Percentiles rank a stretch among this genome's conserved stretches.
Conservation (phyloP, 768 basidiomycete genomes). For the Chalciporus chontae region DNA sequence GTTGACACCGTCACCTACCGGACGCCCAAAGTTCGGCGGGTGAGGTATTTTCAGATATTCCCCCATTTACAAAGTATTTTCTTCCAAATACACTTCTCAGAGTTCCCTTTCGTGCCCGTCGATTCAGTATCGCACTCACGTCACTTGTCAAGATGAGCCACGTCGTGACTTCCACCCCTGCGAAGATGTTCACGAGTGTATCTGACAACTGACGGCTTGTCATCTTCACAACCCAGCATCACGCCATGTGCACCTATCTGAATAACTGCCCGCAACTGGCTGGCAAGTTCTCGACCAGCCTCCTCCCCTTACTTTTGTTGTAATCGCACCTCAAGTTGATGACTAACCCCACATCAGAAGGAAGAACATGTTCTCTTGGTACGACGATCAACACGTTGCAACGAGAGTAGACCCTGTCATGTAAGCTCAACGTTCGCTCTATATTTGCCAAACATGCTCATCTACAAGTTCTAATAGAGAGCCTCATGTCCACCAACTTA, state of each 20-base stretch:
- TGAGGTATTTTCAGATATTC: neutral
- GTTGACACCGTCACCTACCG: too few species aligned
- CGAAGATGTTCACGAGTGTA: neutral
- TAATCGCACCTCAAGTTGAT: too few species aligned
- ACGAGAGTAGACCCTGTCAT: neutral
- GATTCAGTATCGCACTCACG: neutral
- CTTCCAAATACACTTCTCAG: neutral
- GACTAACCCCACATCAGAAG: too few species aligned
- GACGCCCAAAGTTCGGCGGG: too few species aligned
- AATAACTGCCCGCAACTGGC: conserved; percentile 5
- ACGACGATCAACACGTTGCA: too few species aligned
- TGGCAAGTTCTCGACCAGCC: neutral
- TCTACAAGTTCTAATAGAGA: neutral
- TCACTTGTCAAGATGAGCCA: too few species aligned
- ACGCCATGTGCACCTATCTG: conserved; percentile 14
- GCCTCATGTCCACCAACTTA: conserved; percentile 6
- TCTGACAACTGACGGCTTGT: neutral
- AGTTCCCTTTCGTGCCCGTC: neutral
- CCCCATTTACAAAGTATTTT: neutral
- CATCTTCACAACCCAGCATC: conserved; percentile 14
- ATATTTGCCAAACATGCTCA: conserved; percentile 1
- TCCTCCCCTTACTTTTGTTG: too few species aligned
- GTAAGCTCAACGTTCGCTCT: conserved; percentile 10
- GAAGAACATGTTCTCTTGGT: neutral
- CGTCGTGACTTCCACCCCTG: too few species aligned